Base-by-base conservation (phyloP, 225 moss, liverwort and hornwort genomes). In the Pseudisothecium myosuroides region DNA sequence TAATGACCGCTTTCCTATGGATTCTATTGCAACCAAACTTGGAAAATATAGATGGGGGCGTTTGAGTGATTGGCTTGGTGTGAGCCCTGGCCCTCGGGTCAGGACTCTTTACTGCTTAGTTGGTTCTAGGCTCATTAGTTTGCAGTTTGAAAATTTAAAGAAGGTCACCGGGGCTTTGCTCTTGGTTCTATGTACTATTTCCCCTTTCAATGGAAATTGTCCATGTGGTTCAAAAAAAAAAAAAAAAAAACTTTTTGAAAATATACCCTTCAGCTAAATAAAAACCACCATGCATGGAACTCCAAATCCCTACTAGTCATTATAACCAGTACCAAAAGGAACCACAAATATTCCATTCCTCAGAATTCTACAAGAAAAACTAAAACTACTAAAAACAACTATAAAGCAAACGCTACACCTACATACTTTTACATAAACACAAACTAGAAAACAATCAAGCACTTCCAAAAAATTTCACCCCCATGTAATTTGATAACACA, bases 1-100 rank as follows among this genome's bases (percentile, higher is more conserved):
- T 9, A 41, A 43, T 5, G 9, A 43, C 0, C 0, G 0, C 27
- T 28, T 2, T 0, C 3, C 17, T 1, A 72, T n/a, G n/a, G 0
- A 28, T 1, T 27, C 27, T 72, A 28, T 43, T 43, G 6, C 9
- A 16, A 43, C 17, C 9, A 16, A 72, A 72, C 10, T 43, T 27
- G 27, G 16, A n/a, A n/a, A n/a, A n/a, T n/a, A n/a, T n/a, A n/a
- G n/a, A n/a, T n/a, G n/a, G n/a, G n/a, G n/a, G n/a, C n/a, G n/a
- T n/a, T n/a, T n/a, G n/a, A n/a, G n/a, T n/a, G n/a, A n/a, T n/a
- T n/a, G n/a, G n/a, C n/a, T n/a, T n/a, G n/a, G n/a, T n/a, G n/a
- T n/a, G n/a, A n/a, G n/a, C n/a, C n/a, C n/a, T n/a, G n/a, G n/a
- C n/a, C n/a, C n/a, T n/a, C n/a, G n/a, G n/a, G n/a, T n/a, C n/a